Base-by-base conservation (phyloP, 192 early-diverging fungal genomes). In the Phlyctochytrium bullatum region DNA sequence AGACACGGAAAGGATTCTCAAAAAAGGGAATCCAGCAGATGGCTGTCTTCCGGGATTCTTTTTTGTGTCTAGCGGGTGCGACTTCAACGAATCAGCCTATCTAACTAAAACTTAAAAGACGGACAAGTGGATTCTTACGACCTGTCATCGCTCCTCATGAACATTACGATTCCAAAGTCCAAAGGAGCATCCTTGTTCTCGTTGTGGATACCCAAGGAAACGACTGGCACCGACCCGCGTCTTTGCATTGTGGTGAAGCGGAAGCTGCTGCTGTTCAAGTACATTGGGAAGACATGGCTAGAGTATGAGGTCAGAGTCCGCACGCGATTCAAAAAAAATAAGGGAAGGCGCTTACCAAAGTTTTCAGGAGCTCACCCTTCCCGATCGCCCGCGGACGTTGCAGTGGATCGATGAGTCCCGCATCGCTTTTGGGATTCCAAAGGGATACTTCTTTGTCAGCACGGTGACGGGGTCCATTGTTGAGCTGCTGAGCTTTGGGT, bases 311-410 rank as follows among this genome's bases (percentile, higher is more conserved):
- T 47, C 6, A 47, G 40, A 47, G 40, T 47, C 20, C 40, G 20
- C 20, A 47, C 10, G 40, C n/a, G n/a, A n/a, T n/a, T n/a, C n/a
- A 47, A 47, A 47, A 47, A 47, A 47, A 47, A 20, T 47, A 6
- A 20, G 40, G 40, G n/a, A n/a, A n/a, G n/a, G n/a, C n/a, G 40
- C 40, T 47, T 6, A 20, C 28, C 16, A 68, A 34, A 24, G 61
- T 28, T 33, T 58, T 66, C 30, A 91, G 86, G 91, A 92, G 70
- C 78, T 88, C 61, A 59, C 79, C 30, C 76, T 90, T 12, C 78
- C 89, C 0, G 92, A 97, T 52, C 81, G 81, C 24, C 82, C 93
- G 30, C 76, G 80, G 35, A 79, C 90, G 14, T 83, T 97, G 81
- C 80, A 84, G 35, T 97, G 92, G 90, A 80, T 91, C 20, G 83